phyloP scores from a whole-genome alignment of 768 basidiomycete genomes.

The Auricularia heimuer region DNA sequence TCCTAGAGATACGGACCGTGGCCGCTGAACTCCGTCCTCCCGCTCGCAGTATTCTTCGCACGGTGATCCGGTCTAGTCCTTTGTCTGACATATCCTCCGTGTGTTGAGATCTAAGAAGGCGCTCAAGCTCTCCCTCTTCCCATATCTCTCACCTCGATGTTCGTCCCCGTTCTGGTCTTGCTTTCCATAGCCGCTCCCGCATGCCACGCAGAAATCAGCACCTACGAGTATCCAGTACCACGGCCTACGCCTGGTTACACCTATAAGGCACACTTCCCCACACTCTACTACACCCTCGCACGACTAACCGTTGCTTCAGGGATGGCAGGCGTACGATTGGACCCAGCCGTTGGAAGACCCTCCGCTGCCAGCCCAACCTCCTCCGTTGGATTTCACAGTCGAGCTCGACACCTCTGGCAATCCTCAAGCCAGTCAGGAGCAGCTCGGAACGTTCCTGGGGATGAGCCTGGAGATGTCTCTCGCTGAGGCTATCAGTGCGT shows the following conservation, averaged over 20 bases:
- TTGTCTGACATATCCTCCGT: too few relatives aligned
- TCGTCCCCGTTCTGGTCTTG: too few relatives aligned
- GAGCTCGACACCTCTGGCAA: slow-evolving; percentile 19
- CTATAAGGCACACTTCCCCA: background rate
- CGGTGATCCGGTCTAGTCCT: too few relatives aligned
- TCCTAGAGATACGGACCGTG: too few relatives aligned
- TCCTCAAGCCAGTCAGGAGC: background rate
- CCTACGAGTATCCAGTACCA: background rate
- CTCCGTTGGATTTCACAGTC: slow-evolving; percentile 35
- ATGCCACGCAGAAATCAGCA: background rate
- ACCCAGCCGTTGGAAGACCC: slow-evolving; percentile 38
- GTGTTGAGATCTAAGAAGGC: too few relatives aligned
- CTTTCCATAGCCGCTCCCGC: too few relatives aligned
- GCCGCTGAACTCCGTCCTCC: too few relatives aligned
- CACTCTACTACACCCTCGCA: background rate
- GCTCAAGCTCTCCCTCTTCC: too few relatives aligned
- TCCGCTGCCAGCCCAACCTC: slow-evolving; percentile 34
- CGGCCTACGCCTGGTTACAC: background rate
- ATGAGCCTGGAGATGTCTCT: slow-evolving; percentile 74
- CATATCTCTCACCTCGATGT: too few relatives aligned
- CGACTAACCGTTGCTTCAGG: background rate
- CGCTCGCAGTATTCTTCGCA: too few relatives aligned
- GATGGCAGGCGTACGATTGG: slow-evolving; percentile 34
- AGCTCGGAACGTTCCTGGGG: slow-evolving; percentile 39
- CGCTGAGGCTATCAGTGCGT: slow-evolving; percentile 53